Evolutionary conservation across 139 green algal genomes (phyloP), one percentile per base, ranked within the genome.

Genomic region (Astrephomene gubernaculifera): DNA sequence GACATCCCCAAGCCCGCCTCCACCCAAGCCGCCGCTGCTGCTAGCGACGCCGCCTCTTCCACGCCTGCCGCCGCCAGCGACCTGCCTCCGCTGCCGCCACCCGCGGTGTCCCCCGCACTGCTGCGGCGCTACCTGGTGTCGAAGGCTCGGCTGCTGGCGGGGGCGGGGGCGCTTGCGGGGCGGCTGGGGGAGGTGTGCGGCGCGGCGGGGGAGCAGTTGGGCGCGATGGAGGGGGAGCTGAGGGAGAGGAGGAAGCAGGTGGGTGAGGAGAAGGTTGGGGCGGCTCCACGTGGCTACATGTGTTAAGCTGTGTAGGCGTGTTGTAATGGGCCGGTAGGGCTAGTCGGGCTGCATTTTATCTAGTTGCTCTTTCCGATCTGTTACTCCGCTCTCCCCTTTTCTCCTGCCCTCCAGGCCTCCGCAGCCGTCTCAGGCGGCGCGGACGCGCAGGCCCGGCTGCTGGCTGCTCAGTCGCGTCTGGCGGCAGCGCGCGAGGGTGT

Each of bases 401-500:
- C 63, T 70, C n/a, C 63, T 31, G 24, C 36, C 68, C 68, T 22
- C 6, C n/a, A 78, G 70, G 70, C 61, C 4, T 41, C 25, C 12
- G 27, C 27, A 6, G 22, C 22, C 33, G 33, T 81, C 9, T 33
- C 33, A n/a, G 72, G 60, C 52, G 53, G 52, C 33, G 60, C 44
- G 12, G 72, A 81, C 49, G 72, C 72, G 25, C 52, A 69, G 52
- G 72, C 69, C 22, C 52, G 53, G 52, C 72, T 81, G 22, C 17
- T 81, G 52, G 49, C 72, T 21, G 72, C n/a, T n/a, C n/a, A n/a
- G n/a, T n/a, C n/a, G n/a, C n/a, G n/a, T n/a, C n/a, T n/a, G n/a
- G n/a, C n/a, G n/a, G n/a, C n/a, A n/a, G n/a, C n/a, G n/a, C n/a
- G n/a, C n/a, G n/a, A n/a, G n/a, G n/a, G n/a, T n/a, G n/a, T n/a